A percentile compares a stretch with the other conserved stretches of the same genome.
Conservation (phyloP, 768 basidiomycete genomes). For the Dioszegia hungarica region DNA sequence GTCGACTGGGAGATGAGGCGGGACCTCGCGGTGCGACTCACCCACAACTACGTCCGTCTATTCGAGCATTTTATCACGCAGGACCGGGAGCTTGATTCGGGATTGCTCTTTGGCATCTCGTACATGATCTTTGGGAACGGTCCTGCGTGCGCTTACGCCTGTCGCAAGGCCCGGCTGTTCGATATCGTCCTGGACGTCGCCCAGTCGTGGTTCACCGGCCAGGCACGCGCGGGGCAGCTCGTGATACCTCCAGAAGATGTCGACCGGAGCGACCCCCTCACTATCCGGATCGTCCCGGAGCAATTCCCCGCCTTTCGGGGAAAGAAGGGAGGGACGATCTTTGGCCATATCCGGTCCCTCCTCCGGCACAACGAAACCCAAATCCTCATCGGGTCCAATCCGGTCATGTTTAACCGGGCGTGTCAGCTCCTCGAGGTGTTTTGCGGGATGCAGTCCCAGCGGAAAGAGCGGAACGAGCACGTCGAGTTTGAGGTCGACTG, state of each 20-base stretch:
- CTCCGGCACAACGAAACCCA: slow-evolving; percentile 63
- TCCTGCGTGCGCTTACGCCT: slow-evolving; percentile 72
- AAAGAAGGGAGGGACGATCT: slow-evolving; percentile 92
- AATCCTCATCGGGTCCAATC: slow-evolving; percentile 65
- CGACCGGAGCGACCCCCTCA: slow-evolving; percentile 8
- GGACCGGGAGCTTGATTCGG: slow-evolving; percentile 91
- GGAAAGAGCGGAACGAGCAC: slow-evolving; percentile 72
- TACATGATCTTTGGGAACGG: slow-evolving; percentile 80
- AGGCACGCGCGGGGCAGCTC: slow-evolving; percentile 53
- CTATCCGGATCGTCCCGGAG: not conserved
- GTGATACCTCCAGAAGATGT: slow-evolving; percentile 56
- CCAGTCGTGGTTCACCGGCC: slow-evolving; percentile 86
- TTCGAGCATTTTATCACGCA: slow-evolving; percentile 87
- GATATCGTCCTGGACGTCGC: slow-evolving; percentile 75
- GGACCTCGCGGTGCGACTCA: slow-evolving; percentile 72
- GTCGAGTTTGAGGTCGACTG: slow-evolving; percentile 95
- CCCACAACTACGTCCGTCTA: slow-evolving; percentile 74
- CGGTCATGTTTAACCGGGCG: slow-evolving; percentile 65
- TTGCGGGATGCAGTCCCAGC: slow-evolving; percentile 88
- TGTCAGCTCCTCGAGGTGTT: slow-evolving; percentile 78
- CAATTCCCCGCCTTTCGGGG: slow-evolving; percentile 74
- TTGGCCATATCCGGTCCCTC: slow-evolving; percentile 65
- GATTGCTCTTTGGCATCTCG: slow-evolving; percentile 85
- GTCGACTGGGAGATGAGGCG: slow-evolving; percentile 59
- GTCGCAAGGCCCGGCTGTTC: slow-evolving; percentile 67